Evolutionary conservation across 805 yeast species (phyloP).

Genomic region (Nakazawaea ernobii): DNA sequence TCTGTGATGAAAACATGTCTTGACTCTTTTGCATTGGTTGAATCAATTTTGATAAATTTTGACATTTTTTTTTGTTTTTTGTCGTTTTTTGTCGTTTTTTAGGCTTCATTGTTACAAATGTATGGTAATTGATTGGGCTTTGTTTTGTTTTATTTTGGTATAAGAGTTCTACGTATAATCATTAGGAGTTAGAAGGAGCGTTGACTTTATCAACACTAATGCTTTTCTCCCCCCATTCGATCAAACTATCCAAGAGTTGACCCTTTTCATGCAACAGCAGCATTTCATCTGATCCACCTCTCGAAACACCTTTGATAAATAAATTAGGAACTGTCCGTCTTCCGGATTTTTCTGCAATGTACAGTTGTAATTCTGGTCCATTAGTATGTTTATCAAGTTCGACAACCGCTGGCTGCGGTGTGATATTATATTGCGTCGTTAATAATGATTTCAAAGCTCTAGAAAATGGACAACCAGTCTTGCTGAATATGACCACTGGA

Average conservation of each 20-base stretch:
- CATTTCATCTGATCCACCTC: constrained; percentile 91
- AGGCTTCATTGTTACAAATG: too few relatives aligned
- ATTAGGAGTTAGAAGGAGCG: constrained; percentile 47
- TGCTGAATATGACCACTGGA: constrained; percentile 63
- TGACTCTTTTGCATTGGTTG: too few relatives aligned
- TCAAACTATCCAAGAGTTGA: constrained; percentile 43
- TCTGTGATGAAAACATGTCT: constrained; percentile 14
- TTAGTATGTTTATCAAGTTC: constrained; percentile 79
- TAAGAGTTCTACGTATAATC: too few relatives aligned
- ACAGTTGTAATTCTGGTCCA: constrained; percentile 71
- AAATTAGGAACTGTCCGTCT: constrained; percentile 90
- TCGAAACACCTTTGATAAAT: constrained; percentile 62
- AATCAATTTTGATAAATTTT: not conserved
- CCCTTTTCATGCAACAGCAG: constrained; percentile 52
- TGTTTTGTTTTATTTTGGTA: not conserved
- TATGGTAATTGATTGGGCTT: too few relatives aligned
- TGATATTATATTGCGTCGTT: constrained; percentile 54
- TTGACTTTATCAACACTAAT: constrained; percentile 43
- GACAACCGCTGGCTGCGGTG: constrained; percentile 67
- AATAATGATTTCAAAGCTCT: constrained; percentile 64
- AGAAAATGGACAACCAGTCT: constrained; percentile 72
- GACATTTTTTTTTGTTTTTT: not conserved
- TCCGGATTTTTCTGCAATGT: constrained; percentile 64
- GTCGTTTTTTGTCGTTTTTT: too few relatives aligned
- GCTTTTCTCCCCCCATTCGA: constrained; percentile 57